These are phyloP conservation scores for Parathielavia appendiculata DNA, from an alignment of 495 filamentous ascomycete species.

Conservation along the genomic window DNA sequence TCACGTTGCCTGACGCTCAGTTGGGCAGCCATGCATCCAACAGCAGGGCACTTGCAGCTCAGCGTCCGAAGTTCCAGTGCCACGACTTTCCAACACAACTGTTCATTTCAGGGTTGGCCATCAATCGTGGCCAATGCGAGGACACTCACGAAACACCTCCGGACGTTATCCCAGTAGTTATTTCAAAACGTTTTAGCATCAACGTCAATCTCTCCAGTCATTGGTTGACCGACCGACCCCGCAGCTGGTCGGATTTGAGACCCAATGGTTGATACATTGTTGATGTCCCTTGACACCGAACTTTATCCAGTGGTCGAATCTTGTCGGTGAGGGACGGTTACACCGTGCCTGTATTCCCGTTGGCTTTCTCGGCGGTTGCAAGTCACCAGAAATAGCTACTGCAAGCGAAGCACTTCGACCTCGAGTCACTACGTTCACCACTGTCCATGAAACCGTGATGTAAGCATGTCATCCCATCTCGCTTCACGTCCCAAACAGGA, in stretches of 20 bases:
- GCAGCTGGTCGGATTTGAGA: not conserved
- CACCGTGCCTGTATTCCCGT: not conserved
- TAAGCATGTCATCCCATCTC: not conserved
- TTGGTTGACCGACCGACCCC: not conserved
- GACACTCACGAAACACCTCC: slow-evolving; percentile 8
- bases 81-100: too few relatives aligned
- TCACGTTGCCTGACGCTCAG: too few relatives aligned
- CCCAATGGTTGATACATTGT: slow-evolving; percentile 2
- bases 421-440: not conserved
- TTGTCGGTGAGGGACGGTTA: not conserved
- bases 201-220: not conserved
- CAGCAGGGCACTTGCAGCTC: too few relatives aligned
- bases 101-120: not conserved
- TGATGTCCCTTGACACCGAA: not conserved
- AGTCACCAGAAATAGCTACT: not conserved
- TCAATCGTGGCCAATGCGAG: slow-evolving; percentile 6
- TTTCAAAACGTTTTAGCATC: slow-evolving; percentile 11
- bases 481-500: too few relatives aligned
- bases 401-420: not conserved
- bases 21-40: too few relatives aligned
- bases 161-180: not conserved
- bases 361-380: not conserved
- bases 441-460: slow-evolving; percentile 1
- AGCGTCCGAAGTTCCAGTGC: too few relatives aligned
- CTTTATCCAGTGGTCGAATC: not conserved